Base-by-base conservation (phyloP, 176 grass and related monocot genomes). In the Tillandsia fasciculata region DNA sequence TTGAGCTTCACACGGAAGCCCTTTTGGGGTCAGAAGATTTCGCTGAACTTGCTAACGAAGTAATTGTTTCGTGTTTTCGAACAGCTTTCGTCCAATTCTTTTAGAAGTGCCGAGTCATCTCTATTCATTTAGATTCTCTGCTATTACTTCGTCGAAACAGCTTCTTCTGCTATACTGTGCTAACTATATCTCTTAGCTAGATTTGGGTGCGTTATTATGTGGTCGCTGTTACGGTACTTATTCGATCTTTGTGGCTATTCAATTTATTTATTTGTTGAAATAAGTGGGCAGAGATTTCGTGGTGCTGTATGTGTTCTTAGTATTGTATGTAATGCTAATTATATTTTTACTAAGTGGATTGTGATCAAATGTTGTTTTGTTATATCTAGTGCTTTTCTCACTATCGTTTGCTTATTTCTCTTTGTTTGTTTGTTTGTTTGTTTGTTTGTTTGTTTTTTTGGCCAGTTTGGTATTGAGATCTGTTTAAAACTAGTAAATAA, bases 181-280 rank as follows among this genome's bases (percentile, higher is more conserved):
- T 67, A 67, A 67, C 65, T 33, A 67, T 63, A 49, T 67, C 33
- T 67, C 28, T 67, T 67, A 49, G 15, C 15, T n/a, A 67, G 14
- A 61, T 61, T 23, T 15, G 2, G 15, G 22, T 61, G 9, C 22
- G 1, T 61, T n/a, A 9, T 61, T 47, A 11, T 66, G 12, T 48
- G 15, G 65, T 49, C 10, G 22, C 56, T 18, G 33, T 48, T 67
- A 47, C 65, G 3, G 15, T 10, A 67, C 33, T 49, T 67, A 67
- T 67, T 49, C 10, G 27, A 48, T 49, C 65, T 47, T 48, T 1
- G 11, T 29, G 11, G 65, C 7, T 66, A 27, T 67, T 67, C 26
- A 20, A 67, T 49, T 67, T 47, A 49, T 67, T 49, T 15, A 67
- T 48, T 48, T 47, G 28, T 67, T 33, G 10, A 47, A 67, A 67